Evolutionary conservation across 352 stramenopile species (phyloP).

Genomic region (Globisporangium nagaii): DNA sequence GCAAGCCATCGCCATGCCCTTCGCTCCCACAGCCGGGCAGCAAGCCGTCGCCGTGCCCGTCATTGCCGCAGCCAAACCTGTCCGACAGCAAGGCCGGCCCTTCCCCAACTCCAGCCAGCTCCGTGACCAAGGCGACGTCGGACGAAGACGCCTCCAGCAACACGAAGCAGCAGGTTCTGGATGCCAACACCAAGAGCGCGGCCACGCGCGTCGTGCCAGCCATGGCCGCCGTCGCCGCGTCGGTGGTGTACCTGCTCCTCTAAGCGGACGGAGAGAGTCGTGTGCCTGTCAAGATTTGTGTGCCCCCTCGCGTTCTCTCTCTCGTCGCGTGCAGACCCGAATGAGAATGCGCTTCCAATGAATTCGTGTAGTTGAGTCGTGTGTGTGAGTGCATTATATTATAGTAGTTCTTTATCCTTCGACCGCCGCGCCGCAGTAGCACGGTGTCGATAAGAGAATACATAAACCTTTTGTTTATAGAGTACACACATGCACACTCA

Average conservation of each 20-base stretch:
- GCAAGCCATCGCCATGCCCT: slow-evolving; percentile 13
- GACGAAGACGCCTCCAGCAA: slow-evolving; percentile 6
- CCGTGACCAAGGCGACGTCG: slow-evolving; percentile 13
- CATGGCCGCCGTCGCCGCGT: slow-evolving; percentile 26
- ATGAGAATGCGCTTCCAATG: slow-evolving; percentile 6
- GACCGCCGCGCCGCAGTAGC: not conserved
- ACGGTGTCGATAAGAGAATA: slow-evolving; percentile 8
- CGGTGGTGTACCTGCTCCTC: slow-evolving; percentile 37
- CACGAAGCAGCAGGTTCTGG: slow-evolving; percentile 17
- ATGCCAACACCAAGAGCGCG: slow-evolving; percentile 36
- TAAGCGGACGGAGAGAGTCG: slow-evolving; percentile 12
- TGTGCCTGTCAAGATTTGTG: slow-evolving; percentile 3
- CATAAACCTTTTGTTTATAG: slow-evolving; percentile 5
- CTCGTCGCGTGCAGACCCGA: not conserved
- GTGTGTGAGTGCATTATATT: slow-evolving; percentile 11
- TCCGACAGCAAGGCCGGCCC: slow-evolving; percentile 2
- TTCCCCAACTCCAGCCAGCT: slow-evolving; percentile 7
- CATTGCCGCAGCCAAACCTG: slow-evolving; percentile 22
- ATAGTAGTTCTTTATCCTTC: slow-evolving; percentile 6
- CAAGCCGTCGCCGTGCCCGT: slow-evolving; percentile 21
- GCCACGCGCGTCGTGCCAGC: slow-evolving; percentile 19
- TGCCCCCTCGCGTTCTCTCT: not conserved
- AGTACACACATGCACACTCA: slow-evolving; percentile 5
- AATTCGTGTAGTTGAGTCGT: slow-evolving; percentile 8
- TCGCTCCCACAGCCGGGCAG: slow-evolving; percentile 20